phyloP scores from a whole-genome alignment of 495 filamentous ascomycete genomes.

The Terfezia boudieri region DNA sequence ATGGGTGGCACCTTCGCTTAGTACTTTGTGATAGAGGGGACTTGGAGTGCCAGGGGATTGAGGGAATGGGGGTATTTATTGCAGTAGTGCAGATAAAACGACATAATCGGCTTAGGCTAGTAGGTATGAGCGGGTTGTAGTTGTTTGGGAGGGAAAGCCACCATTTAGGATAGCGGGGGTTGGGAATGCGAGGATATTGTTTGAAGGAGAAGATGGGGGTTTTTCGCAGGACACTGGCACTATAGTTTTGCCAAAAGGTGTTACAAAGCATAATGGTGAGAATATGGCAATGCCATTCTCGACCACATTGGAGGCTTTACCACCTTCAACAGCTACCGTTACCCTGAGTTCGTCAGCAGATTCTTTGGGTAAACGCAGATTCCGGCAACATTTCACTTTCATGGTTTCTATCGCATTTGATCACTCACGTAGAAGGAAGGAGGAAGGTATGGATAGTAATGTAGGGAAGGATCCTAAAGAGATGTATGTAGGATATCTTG shows the following conservation, averaged over 20 bases:
- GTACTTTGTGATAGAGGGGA: not conserved
- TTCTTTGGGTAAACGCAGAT: not conserved
- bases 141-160: not conserved
- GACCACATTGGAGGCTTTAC: not conserved
- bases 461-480: not conserved
- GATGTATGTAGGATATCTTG: not conserved
- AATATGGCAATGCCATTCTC: not conserved
- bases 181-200: not conserved
- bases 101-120: not conserved
- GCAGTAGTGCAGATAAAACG: not conserved
- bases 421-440: not conserved
- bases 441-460: not conserved
- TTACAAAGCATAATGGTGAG: no score
- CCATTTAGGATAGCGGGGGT: not conserved
- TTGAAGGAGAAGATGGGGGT: not conserved
- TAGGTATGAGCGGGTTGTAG: not conserved
- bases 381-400: not conserved
- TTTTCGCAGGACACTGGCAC: not conserved
- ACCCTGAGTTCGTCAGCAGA: not conserved
- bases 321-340: not conserved
- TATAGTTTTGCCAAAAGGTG: no score
- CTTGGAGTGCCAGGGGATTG: not conserved
- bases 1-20: not conserved
- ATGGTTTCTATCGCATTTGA: not conserved
- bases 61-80: not conserved